Conservation (phyloP, 805 yeast genomes). For the Yarrowia sp. region DNA sequence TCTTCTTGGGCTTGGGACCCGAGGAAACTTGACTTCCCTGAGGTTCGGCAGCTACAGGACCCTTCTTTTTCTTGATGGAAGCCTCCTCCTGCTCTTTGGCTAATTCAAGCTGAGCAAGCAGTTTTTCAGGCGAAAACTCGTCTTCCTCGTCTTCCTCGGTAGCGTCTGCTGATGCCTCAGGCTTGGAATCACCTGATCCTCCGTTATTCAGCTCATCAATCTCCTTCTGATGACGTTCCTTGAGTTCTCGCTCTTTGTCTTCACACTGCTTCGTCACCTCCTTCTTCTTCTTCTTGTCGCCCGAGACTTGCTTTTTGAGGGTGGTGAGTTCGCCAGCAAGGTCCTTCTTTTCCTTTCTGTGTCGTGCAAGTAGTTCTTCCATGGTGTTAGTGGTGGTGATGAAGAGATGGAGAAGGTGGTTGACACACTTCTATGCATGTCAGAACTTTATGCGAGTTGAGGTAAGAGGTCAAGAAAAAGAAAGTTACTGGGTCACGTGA, state of each 20-base stretch:
- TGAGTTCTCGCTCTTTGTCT: conserved; percentile 64
- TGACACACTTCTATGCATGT: not conserved
- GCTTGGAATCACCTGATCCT: conserved; percentile 5
- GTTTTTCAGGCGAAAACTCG: conserved; percentile 69
- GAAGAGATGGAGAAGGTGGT: not conserved
- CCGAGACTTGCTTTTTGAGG: conserved; percentile 81
- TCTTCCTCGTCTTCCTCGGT: conserved; percentile 53
- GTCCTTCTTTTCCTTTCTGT: conserved; percentile 72
- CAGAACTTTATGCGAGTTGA: not conserved
- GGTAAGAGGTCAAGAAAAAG: not conserved
- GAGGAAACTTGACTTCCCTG: not conserved
- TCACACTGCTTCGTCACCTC: conserved; percentile 66
- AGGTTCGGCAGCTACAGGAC: conserved; percentile 29
- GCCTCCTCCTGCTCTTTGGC: conserved; percentile 45
- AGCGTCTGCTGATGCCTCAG: conserved; percentile 42
- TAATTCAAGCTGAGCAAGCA: conserved; percentile 65
- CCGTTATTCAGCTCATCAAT: conserved; percentile 44
- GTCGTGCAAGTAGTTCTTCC: conserved; percentile 62
- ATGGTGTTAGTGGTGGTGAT: conserved; percentile 8
- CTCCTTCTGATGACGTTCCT: conserved; percentile 63
- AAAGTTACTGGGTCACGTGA: not conserved
- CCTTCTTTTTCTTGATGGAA: conserved; percentile 28
- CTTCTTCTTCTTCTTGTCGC: conserved; percentile 63
- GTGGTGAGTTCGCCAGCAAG: conserved; percentile 72
- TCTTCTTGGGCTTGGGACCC: conserved; percentile 56